Evolutionary conservation across 257 asterid species (phyloP).

Genomic region (Nicotiana attenuata): DNA sequence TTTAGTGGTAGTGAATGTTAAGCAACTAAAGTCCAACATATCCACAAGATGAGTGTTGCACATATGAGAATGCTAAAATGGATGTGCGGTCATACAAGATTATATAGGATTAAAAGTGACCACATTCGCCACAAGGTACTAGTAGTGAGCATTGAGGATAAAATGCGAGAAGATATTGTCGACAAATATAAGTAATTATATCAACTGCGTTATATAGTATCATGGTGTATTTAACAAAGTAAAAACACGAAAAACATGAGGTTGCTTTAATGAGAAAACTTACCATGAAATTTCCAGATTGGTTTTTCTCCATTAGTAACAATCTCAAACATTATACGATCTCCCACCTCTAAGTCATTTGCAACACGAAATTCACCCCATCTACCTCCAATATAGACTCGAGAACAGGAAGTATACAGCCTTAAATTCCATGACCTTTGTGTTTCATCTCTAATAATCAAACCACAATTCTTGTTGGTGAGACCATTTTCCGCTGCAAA

Average conservation of each 20-base stretch:
- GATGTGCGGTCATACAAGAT: too few species aligned
- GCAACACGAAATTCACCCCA: neutral
- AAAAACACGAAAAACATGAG: neutral
- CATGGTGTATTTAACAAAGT: neutral
- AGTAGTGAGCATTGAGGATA: too few species aligned
- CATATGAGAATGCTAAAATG: too few species aligned
- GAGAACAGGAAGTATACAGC: neutral
- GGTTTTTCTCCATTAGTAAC: too few species aligned
- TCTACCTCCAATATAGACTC: neutral
- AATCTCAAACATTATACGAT: neutral
- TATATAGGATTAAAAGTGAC: too few species aligned
- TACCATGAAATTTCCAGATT: neutral
- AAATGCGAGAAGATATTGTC: too few species aligned
- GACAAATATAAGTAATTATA: neutral
- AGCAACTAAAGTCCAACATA: too few species aligned
- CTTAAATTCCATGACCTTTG: neutral
- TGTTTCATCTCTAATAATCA: constrained; percentile 1
- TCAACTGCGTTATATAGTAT: neutral
- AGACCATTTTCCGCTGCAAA: too few species aligned
- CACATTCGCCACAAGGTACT: too few species aligned
- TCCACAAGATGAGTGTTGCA: too few species aligned
- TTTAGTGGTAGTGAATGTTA: too few species aligned
- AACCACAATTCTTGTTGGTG: neutral
- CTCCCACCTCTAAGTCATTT: neutral
- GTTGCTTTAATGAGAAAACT: neutral